Evolutionary conservation across 495 filamentous ascomycete species (phyloP), one percentile per base, ranked within the genome.

Genomic region (Bacidia rubella): DNA sequence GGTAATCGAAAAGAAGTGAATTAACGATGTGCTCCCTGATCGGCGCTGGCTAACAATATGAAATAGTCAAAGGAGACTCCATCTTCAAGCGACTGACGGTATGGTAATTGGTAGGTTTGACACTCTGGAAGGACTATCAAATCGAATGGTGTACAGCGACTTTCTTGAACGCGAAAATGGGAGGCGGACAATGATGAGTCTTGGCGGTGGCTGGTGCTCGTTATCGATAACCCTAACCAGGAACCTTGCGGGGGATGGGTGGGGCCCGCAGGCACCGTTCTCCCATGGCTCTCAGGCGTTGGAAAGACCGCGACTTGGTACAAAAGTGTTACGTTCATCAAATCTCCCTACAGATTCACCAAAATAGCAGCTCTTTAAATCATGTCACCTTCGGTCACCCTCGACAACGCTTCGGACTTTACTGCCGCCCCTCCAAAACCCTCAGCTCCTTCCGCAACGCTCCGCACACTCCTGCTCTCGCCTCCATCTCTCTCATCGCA

Each of bases 401-500:
- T 55, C 12, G 48, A 55, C 0, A 42, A 21, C n/a, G 20, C 56
- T 42, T 47, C 43, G 11, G 52, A 54, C 35, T 54, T 52, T 24
- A 15, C 42, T 17, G 47, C 42, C 7, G 22, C 23, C 7, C 32
- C 17, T 11, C 10, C 48, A 20, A 51, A 58, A 9, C 20, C 27
- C 2, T 11, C 21, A 46, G 35, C 29, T 1, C 24, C 22, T 22
- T 32, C 42, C 25, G 17, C 47, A 7, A 47, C 21, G n/a, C 52
- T 53, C 10, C 75, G 79, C 56, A 85, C 74, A 9, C 78, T 87
- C 52, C 74, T 87, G 40, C 77, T 87, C 49, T 80, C 81, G 15
- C 83, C 83, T 17, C 83, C 84, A n/a, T 85, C 83, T 21, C 74
- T 87, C 47, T 76, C 84, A 40, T 74, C 82, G 10, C 79, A 82